Base-by-base conservation (phyloP, 345 rosid species). In the Pistacia atlantica region DNA sequence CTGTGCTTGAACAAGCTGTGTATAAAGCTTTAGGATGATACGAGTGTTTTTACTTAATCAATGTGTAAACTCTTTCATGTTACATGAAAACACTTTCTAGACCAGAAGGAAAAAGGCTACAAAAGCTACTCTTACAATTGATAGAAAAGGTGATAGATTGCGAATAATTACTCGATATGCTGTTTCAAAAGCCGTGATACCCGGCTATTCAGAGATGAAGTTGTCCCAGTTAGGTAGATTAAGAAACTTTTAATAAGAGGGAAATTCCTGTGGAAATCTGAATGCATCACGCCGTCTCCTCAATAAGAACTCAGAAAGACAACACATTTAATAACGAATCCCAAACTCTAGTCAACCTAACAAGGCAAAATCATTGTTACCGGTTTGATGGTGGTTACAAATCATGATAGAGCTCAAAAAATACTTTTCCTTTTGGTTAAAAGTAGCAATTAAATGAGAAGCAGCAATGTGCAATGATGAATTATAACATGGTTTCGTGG, bases 381-480 rank as follows among this genome's bases (percentile, higher is more conserved):
- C 8, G 22, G 58, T 3, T 17, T 5, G 31, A 28, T 48, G 46
- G 67, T 45, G 2, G 56, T 49, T 48, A 31, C 45, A 73, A 11
- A 49, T 73, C 51, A 33, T 72, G 57, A 46, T 1, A 16, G 28
- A 48, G 42, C 33, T 63, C 8, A 20, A 45, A 11, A 33, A 20
- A 13, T 28, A 54, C 9, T 54, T 55, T 17, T 25, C 48, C 71
- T 71, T 64, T 56, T 55, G 52, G 58, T 60, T 67, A 45, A 38
- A 35, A 74, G 51, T 49, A 20, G 67, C 17, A 72, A 10, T 28
- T 0, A 22, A 48, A 62, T 68, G 80, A 56, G 49, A 42, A 25
- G 55, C 60, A 3, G 52, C 74, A n/a, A 16, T 67, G 42, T 70
- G 76, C 80, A 78, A 65, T 75, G 28, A 83, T 78, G 55, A 45